Conservation (phyloP, 169 alveolate genomes). For the Cryptosporidium xiaoi region DNA sequence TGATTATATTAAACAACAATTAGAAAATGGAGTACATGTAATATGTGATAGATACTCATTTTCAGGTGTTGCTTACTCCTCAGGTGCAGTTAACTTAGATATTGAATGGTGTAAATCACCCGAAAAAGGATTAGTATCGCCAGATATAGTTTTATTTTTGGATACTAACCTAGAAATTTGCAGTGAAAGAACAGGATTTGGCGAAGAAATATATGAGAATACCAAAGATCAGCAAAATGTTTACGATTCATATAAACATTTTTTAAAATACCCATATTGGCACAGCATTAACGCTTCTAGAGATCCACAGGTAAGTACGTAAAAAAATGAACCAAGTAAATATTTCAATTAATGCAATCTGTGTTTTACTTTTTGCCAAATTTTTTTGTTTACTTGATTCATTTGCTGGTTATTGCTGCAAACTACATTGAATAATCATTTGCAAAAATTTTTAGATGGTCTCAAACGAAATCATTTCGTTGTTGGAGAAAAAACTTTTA, state of each 20-base stretch:
- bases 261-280: constrained; percentile 76
- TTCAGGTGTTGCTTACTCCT: constrained; percentile 95
- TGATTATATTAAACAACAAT: constrained; percentile 80
- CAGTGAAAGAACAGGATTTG: constrained; percentile 81
- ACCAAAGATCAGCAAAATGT: constrained; percentile 82
- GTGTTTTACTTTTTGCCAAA: too few relatives aligned
- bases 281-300: constrained; percentile 43
- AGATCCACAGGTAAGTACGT: constrained; percentile 53
- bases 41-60: constrained; percentile 93
- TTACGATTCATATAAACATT: constrained; percentile 74
- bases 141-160: constrained; percentile 85
- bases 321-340: not conserved
- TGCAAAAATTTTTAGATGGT: too few relatives aligned
- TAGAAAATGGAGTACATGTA: constrained; percentile 86
- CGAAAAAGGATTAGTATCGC: constrained; percentile 85
- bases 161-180: constrained; percentile 76
- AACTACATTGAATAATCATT: too few relatives aligned
- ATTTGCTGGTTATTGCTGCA: too few relatives aligned
- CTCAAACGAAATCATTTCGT: too few relatives aligned
- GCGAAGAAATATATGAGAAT: constrained; percentile 87
- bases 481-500: too few relatives aligned
- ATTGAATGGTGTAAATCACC: constrained; percentile 86
- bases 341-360: too few relatives aligned
- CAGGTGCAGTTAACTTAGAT: constrained; percentile 87
- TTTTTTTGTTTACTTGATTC: too few relatives aligned